Evolutionary conservation across 2,329 filamentous ascomycete genomes (phyloP).

Genomic region (Trichoderma atrobrunneum): DNA sequence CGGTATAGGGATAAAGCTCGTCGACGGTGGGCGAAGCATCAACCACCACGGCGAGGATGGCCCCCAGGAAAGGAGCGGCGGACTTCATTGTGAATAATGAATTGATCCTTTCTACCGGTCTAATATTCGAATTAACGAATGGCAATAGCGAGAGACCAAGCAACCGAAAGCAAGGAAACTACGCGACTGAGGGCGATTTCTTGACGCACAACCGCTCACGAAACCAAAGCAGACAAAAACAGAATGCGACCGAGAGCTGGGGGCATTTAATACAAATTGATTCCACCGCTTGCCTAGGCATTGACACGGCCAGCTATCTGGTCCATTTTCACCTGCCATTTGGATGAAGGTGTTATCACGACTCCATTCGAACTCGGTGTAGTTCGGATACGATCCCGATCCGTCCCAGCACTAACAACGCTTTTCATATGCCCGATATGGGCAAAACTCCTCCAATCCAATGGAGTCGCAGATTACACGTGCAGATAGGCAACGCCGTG

Average conservation of each 20-base stretch:
- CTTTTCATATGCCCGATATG: not conserved
- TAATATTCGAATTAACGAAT: not conserved
- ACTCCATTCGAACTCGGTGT: not conserved
- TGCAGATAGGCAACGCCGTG: not conserved
- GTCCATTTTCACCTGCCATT: not conserved
- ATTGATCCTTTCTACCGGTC: not conserved
- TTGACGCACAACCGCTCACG: not conserved
- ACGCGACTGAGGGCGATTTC: not conserved
- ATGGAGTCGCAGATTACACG: not conserved
- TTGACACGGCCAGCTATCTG: not conserved
- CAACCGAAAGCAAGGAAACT: not conserved
- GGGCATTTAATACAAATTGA: not conserved
- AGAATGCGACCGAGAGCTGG: not conserved
- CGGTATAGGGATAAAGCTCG: constrained; percentile 5
- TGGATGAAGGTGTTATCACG: not conserved
- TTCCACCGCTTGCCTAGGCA: not conserved
- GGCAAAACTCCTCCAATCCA: not conserved
- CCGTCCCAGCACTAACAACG: not conserved
- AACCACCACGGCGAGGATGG: not conserved
- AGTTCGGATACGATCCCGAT: not conserved
- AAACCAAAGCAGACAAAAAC: not conserved
- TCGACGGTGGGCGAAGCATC: not conserved
- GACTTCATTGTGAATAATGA: not conserved
- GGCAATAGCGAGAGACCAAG: not conserved
- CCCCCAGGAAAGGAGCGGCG: not conserved